Evolutionary conservation across 169 alveolate genomes (phyloP).

Genomic region (Plasmodium reichenowi): DNA sequence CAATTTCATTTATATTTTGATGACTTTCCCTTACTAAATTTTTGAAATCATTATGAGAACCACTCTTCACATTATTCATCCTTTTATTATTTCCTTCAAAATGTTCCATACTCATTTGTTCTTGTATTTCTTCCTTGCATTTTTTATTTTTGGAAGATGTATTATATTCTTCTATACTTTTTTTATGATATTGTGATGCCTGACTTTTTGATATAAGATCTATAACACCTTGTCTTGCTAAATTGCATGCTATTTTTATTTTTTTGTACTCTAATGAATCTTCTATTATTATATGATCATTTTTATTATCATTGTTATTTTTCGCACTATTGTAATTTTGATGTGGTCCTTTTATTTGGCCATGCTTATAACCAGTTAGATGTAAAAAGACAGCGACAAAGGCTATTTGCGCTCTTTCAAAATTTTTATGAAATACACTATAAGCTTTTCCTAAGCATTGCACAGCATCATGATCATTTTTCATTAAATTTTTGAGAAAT

Average conservation of each 20-base stretch:
- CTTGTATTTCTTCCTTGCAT: slow-evolving; percentile 14
- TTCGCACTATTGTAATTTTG: not conserved
- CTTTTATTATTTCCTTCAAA: slow-evolving; percentile 21
- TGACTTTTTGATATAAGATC: slow-evolving; percentile 75
- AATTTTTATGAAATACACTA: slow-evolving; percentile 66
- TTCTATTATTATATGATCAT: slow-evolving; percentile 4
- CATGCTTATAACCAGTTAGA: slow-evolving; percentile 63
- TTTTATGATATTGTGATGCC: slow-evolving; percentile 29
- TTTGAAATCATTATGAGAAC: not conserved
- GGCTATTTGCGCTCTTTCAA: slow-evolving; percentile 74
- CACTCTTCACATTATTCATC: not conserved
- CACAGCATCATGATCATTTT: slow-evolving; percentile 62
- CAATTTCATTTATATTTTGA: slow-evolving; percentile 4
- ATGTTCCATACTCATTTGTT: slow-evolving; percentile 49
- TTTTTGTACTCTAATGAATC: slow-evolving; percentile 60
- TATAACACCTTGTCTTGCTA: slow-evolving; percentile 76
- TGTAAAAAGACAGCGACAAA: slow-evolving; percentile 73
- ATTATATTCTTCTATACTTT: slow-evolving; percentile 23
- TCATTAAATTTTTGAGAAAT: slow-evolving; percentile 47
- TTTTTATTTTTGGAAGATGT: slow-evolving; percentile 15
- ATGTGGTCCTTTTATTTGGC: not conserved
- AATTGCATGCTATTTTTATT: slow-evolving; percentile 70
- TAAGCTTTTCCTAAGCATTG: slow-evolving; percentile 47
- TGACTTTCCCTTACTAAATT: not conserved
- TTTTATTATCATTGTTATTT: not conserved